Evolutionary conservation across 345 rosid species (phyloP), one percentile per base, ranked within the genome.

Genomic region (Salix koriyanagi): DNA sequence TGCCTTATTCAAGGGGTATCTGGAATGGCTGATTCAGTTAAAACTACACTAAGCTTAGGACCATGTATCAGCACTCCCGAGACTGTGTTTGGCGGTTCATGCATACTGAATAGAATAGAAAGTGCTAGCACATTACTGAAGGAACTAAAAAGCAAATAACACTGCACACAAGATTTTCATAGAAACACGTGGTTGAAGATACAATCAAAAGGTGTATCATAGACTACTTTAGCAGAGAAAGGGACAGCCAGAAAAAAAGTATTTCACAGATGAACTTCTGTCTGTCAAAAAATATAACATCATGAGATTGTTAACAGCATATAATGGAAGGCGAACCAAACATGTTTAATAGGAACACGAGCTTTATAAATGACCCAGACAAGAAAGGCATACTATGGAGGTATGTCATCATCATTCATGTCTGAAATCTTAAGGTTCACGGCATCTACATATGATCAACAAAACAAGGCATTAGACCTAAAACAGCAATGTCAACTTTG

Each of bases 81-180:
- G 54, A 72, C 62, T 58, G 42, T 37, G 48, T 60, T 72, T 34
- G 67, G 75, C 66, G 14, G 50, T 19, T n/a, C 56, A 60, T 60
- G 16, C 52, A 58, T 15, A 52, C 67, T 36, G 41, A 37, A 5
- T 23, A 69, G 23, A 72, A 60, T 12, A 15, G 34, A 36, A 36
- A 42, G 58, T 10, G 64, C 41, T 21, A 64, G 30, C 15, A 42
- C 44, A 36, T n/a, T 56, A 37, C 60, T 25, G 23, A 16, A 32
- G 23, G 42, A 42, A 13, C 16, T 12, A 16, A 13, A 42, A 9
- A 3, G 10, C 21, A 71, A 15, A 19, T 50, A n/a, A 30, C 16
- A 41, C 30, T 21, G 30, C 42, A 42, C n/a, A 56, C 50, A 48
- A 18, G 50, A 65, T 32, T 26, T 42, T 34, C 26, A 7, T 25